Evolutionary conservation across 257 asterid species (phyloP), one percentile per base, ranked within the genome.

Genomic region (Verbena officinalis): DNA sequence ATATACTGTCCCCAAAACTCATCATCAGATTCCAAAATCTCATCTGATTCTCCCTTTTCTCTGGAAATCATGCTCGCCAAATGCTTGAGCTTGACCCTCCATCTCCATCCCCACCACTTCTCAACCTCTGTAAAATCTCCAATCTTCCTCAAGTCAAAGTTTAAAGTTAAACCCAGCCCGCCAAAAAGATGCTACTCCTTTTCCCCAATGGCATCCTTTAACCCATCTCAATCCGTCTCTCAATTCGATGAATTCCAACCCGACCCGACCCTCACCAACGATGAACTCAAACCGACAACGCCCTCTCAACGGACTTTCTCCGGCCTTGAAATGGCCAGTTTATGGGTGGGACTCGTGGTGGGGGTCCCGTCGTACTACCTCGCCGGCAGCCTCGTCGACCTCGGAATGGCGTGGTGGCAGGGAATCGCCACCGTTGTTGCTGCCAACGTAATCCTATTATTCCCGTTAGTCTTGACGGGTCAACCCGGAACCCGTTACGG

Each of bases 401-500:
- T 90, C 7, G 98, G 97, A 8, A 93, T 93, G 98, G 79, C 97
- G 0, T 93, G 98, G 98, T 93, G 98, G 98, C 98, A 93, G 53
- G 96, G 98, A 0, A 83, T 93, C 49, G 90, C 95, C 23, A 85
- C 90, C 46, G 94, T 92, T n/a, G 95, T 92, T 21, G 80, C 81
- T 4, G 97, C 98, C 68, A 93, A 90, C 65, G 9, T 85, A 0
- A 75, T 93, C 59, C 40, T 88, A 0, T 54, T 93, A 21, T 22
- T 80, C 39, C 96, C 98, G 0, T 36, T 90, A 5, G 62, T 86
- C 76, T 79, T 93, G 0, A 93, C 96, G 0, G 98, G 98, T 2
- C 82, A 85, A 8, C 86, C 98, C 0, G 98, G 98, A 4, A 83
- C 95, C 0, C 79, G 78, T 1, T 93, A 85, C 57, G 98, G 98